A percentile compares a stretch with the other conserved stretches of the same genome.
Evolutionary conservation across 75 land plant species (phyloP).

Genomic region (Selaginella tamariscina): DNA sequence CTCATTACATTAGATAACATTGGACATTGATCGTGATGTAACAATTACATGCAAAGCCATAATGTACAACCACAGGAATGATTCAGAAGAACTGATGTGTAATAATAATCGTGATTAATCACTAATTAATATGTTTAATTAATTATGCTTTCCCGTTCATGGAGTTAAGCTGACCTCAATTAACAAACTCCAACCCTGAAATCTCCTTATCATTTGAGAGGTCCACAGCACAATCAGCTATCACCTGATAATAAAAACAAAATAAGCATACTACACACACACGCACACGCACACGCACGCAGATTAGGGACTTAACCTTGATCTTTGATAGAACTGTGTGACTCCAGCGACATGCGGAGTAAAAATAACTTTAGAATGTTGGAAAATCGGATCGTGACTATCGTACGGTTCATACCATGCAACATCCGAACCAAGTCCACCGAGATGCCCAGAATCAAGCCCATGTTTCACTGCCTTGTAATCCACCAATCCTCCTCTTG

Average conservation of each 20-base stretch:
- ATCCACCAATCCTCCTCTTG: conserved; percentile 80
- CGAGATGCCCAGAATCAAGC: conserved; percentile 71
- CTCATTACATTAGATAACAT: too few species aligned
- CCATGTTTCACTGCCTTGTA: conserved; percentile 45
- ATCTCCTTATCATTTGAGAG: conserved; percentile 40
- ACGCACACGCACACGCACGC: not conserved
- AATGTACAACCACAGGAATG: too few species aligned
- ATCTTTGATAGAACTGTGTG: conserved; percentile 64
- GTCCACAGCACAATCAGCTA: conserved; percentile 58
- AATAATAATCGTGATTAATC: too few species aligned
- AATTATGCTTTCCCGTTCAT: too few species aligned
- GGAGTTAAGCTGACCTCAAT: too few species aligned
- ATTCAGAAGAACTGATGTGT: too few species aligned
- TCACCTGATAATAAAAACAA: conserved; percentile 34
- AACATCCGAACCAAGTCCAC: conserved; percentile 87
- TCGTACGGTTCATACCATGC: conserved; percentile 91
- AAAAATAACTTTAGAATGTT: conserved; percentile 62
- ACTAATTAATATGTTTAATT: too few species aligned
- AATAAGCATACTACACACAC: not conserved
- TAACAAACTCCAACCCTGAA: conserved; percentile 53
- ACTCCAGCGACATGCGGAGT: conserved; percentile 97
- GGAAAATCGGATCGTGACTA: conserved; percentile 69
- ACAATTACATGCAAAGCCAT: too few species aligned
- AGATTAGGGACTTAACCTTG: conserved; percentile 36
- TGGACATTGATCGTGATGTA: too few species aligned